Evolutionary conservation across 2,329 filamentous ascomycete species (phyloP), one percentile per base, ranked within the genome.

Genomic region (Stromatinia cepivora): DNA sequence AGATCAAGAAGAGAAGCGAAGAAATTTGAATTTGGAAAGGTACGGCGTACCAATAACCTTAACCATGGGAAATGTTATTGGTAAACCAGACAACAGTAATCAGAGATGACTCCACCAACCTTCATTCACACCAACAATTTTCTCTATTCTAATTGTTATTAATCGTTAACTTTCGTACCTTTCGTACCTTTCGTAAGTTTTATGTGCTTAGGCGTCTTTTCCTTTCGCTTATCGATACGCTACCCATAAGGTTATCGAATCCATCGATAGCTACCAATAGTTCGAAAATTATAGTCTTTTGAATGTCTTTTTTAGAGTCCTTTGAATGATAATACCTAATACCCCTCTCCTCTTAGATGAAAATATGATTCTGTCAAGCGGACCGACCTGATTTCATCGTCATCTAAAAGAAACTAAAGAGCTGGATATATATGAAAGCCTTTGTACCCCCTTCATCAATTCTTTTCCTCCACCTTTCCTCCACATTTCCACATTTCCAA

Each of bases 181-280:
- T 50, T 34, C 31, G 42, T 50, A 48, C 34, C 28, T 64, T 17
- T 64, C 53, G 31, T n/a, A 39, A 34, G 2, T 36, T 57, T 36
- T 57, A 13, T 15, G 20, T 48, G 22, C 22, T 22, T 52, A 54
- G 45, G 17, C 46, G 31, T 28, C 46, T 65, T 42, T 31, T 10
- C 22, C n/a, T 28, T 65, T 54, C 62, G 62, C 62, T 65, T 54
- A 65, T 65, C 22, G 62, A 54, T 31, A 54, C 61, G 45, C 61
- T 64, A 34, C 57, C 34, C 17, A 36, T 39, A 42, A 58, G 36
- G 34, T 42, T 58, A 25, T 58, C n/a, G 54, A 7, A n/a, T 39
- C 7, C 7, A 57, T 34, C 20, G 31, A 56, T 34, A 56, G 31
- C 28, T 36, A 36, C 53, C 34, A 56, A 42, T 42, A 17, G 39